Base-by-base conservation (phyloP, 352 stramenopile species). In the Phytophthora nicotianae region DNA sequence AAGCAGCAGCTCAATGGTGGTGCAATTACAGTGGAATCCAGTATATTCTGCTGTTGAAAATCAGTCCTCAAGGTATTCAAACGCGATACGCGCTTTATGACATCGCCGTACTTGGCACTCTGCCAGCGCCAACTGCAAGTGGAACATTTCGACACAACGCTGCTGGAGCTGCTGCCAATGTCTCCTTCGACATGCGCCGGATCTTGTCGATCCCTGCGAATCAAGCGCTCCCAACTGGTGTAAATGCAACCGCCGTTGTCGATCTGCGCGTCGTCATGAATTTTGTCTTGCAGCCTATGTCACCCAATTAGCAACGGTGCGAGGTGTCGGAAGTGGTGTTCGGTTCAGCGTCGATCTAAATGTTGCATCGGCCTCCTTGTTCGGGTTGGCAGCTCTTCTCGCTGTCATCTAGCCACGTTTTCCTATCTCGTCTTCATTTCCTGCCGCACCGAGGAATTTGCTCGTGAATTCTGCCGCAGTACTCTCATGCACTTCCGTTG, bases 21-120 rank as follows among this genome's bases (percentile, higher is more conserved):
- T 56, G 45, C 45, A 32, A 43, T 55, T 62, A 62, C 19, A 35
- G 14, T 42, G 45, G 45, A 9, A 55, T 62, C 17, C 45, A 62
- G 55, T 62, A 56, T 50, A 50, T 62, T 29, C 16, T 62, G 33
- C 45, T 55, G 4, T 43, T 62, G 55, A 62, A 62, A 43, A 32
- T 55, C 33, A 55, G 55, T 55, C 11, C 16, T 42, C 0, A 1
- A 32, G 55, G 33, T 26, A 26, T 8, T 40, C 45, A 50, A 23
- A 62, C 55, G 11, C 19, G 6, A 41, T 62, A 59, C 19, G 38
- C 43, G 29, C 54, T 54, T 8, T 32, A 62, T 49, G 38, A 59
- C 10, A 59, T 47, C 41, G 41, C 13, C 41, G 5, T 26, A 13
- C 20, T 21, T 55, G 23, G 45, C 6, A 42, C 19, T 43, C 33